Percentiles rank a stretch among this genome's conserved stretches.
Evolutionary conservation across 192 early-diverging fungal species (phyloP).

Genomic region (Coemansia sp.): DNA sequence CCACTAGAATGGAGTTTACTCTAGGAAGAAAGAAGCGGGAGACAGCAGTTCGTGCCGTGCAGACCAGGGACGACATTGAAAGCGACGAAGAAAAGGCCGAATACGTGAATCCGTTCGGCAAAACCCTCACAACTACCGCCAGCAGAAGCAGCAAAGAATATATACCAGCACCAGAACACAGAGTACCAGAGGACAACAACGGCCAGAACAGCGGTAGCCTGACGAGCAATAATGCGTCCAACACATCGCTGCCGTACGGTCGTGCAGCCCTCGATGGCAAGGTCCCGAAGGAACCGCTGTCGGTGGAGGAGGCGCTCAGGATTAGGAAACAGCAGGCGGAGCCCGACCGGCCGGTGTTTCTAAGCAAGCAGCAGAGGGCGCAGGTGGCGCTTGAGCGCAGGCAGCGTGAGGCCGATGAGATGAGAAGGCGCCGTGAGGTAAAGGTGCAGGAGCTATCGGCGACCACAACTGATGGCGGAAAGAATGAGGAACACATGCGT

Average conservation of each 20-base stretch:
- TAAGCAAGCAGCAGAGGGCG: slow-evolving; percentile 90
- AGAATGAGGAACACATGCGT: background rate
- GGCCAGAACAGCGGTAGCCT: no score
- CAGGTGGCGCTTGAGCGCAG: slow-evolving; percentile 80
- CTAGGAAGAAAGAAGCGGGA: background rate
- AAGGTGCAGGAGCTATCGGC: slow-evolving; percentile 54
- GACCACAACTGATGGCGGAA: background rate
- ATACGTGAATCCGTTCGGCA: slow-evolving; percentile 8
- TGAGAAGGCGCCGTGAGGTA: slow-evolving; percentile 62
- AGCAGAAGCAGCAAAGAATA: background rate
- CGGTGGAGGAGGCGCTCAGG: slow-evolving; percentile 44
- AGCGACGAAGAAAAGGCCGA: slow-evolving; percentile 3
- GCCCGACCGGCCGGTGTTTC: slow-evolving; percentile 58
- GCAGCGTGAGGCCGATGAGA: slow-evolving; percentile 77
- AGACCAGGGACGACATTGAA: background rate
- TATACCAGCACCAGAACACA: no score
- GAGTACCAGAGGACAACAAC: no score
- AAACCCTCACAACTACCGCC: background rate
- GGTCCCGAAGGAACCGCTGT: slow-evolving; percentile 23
- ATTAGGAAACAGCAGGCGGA: slow-evolving; percentile 27
- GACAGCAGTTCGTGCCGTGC: no score
- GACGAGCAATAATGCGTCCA: background rate
- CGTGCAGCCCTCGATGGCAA: background rate
- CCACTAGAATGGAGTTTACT: slow-evolving; percentile 1
- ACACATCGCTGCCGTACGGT: no score